Base-by-base conservation (phyloP, 2,329 filamentous ascomycete genomes). In the Penicillium sp. region DNA sequence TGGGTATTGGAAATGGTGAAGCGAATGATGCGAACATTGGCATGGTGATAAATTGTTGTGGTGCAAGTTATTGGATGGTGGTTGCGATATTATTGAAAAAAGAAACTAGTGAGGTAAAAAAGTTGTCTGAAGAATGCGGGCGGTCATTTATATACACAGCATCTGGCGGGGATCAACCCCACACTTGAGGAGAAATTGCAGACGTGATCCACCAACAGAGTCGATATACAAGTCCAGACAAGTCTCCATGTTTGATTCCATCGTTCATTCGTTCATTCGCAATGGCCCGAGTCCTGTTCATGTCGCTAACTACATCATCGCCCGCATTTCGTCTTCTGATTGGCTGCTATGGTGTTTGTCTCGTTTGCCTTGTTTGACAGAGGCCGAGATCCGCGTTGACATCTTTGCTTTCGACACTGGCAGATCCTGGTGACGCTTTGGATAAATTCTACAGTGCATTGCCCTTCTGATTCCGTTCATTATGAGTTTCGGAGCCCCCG, bases 401-500 rank as follows among this genome's bases (percentile, higher is more conserved):
- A 17, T 35, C 15, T 35, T 35, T n/a, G n/a, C n/a, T n/a, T n/a
- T n/a, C n/a, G n/a, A n/a, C n/a, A n/a, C n/a, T n/a, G n/a, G n/a
- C n/a, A n/a, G n/a, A n/a, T n/a, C n/a, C n/a, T n/a, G n/a, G n/a
- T n/a, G n/a, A n/a, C n/a, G n/a, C n/a, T n/a, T n/a, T n/a, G n/a
- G n/a, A n/a, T n/a, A n/a, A n/a, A n/a, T n/a, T n/a, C n/a, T n/a
- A n/a, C n/a, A n/a, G n/a, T n/a, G 14, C 20, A 11, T 7, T 12
- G 12, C 11, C n/a, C n/a, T 10, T 9, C 26, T 3, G 7, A 14
- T 33, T 18, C 5, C n/a, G 2, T 3, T 8, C 18, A 48, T 23
- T 30, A 67, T 68, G 65, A 61, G 79, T 63, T 86, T 87, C 59
- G 84, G 84, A 50, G 74, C 77, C 47, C 84, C 84, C 17, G 84